Evolutionary conservation across 2,329 filamentous ascomycete species (phyloP), one percentile per base, ranked within the genome.

Genomic region (Phialocephala subalpina): DNA sequence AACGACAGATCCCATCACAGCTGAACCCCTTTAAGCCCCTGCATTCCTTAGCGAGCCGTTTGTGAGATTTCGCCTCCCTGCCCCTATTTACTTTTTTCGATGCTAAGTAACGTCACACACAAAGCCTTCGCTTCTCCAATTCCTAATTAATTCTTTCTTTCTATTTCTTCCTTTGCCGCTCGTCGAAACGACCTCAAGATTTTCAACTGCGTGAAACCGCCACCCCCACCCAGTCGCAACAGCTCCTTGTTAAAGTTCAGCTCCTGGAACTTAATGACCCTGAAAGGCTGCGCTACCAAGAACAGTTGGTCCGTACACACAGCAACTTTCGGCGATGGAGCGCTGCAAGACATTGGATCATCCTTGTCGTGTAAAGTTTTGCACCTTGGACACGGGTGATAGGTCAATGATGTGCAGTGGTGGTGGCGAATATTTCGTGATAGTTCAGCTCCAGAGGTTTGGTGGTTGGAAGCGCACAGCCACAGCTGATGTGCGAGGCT

Each of bases 1-100:
- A 33, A 9, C 29, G 9, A 33, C 29, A 83, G 36, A 49, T 49
- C 45, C 45, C 45, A 22, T 12, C 9, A 18, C 45, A 49, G 45
- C 45, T 49, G 45, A 49, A n/a, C 45, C 45, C 45, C 20, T 49
- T 22, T 2, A 9, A n/a, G 12, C 20, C 45, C 45, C 7, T 49
- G 45, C 45, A 49, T 8, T 11, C 9, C 45, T 49, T 22, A 49
- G 45, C 45, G 45, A 49, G 45, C 45, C n/a, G 45, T 22, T n/a
- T 49, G 42, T 22, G n/a, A 49, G n/a, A 49, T 22, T 49, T 22
- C 11, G 18, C 18, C 12, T 22, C 14, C 7, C n/a, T 12, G 11
- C 45, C n/a, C 45, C 45, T 49, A 49, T 49, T 49, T 49, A n/a
- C 45, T 49, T 49, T 45, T 49, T 49, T 33, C 29, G 40, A 16